These are phyloP conservation scores for Filobasidium uniguttulatum DNA, from an alignment of 1,284 basidiomycete species.

Conservation along the genomic window DNA sequence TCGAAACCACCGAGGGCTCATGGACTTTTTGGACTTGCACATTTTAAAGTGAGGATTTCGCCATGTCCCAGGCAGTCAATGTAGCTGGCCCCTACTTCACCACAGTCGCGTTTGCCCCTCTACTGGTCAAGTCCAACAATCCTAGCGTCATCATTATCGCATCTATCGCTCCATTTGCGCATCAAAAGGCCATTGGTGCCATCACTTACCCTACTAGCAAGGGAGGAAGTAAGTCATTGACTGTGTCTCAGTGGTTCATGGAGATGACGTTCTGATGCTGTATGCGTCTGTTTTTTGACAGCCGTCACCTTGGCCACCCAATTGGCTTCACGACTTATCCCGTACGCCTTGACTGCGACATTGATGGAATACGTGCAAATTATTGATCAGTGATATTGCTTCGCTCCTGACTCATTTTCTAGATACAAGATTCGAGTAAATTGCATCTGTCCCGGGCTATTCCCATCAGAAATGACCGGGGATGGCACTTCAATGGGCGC, in stretches of 20 bases:
- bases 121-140: constrained; percentile 26
- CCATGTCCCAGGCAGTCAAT: constrained; percentile 20
- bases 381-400: too few species aligned
- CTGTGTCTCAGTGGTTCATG: too few species aligned
- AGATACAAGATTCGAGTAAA: constrained; percentile 32
- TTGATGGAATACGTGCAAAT: too few species aligned
- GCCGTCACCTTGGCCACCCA: constrained; percentile 23
- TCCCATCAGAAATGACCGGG: constrained; percentile 30
- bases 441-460: constrained; percentile 26
- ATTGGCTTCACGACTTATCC: constrained; percentile 24
- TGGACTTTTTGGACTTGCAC: neutral
- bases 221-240: constrained; percentile 20
- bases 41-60: constrained; percentile 23
- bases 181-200: constrained; percentile 25
- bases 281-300: neutral
- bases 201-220: constrained; percentile 34
- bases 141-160: constrained; percentile 31
- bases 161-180: constrained; percentile 29
- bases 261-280: neutral
- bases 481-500: constrained; percentile 18
- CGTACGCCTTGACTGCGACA: constrained; percentile 17
- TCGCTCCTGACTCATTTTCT: too few species aligned
- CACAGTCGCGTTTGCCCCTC: constrained; percentile 28
- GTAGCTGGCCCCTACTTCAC: constrained; percentile 30
- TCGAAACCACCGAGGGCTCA: too few species aligned